Evolutionary conservation across 768 basidiomycete species (phyloP), one percentile per base, ranked within the genome.

Genomic region (Lyophyllum atratum): DNA sequence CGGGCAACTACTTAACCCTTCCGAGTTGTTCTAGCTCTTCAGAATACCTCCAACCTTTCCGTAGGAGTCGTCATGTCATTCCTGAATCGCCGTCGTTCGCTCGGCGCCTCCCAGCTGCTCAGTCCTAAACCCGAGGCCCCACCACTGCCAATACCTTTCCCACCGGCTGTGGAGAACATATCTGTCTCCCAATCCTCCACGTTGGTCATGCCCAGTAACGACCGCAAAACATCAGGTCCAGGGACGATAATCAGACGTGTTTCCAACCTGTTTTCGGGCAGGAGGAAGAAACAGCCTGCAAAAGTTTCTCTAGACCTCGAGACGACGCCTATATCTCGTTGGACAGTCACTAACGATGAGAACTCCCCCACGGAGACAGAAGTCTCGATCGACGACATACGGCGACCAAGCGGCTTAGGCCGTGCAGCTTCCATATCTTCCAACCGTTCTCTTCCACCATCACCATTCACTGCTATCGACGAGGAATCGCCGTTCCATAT

Each of bases 321-420:
- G 28, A 49, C 44, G n/a, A 40, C 54, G 5, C 28, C 29, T 4
- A 40, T 12, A 10, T 44, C 58, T n/a, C 55, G 42, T 5, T 63
- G 62, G 64, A 61, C 24, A 50, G 55, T 59, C 42, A 48, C 47
- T 19, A 56, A 39, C 28, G 55, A 58, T 31, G 52, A 40, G 28
- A 33, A 58, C 33, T 63, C 63, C 10, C 53, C 55, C 12, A 58
- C 61, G 21, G 64, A 64, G 14, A 54, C 56, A n/a, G 62, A 65
- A 1, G 56, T 55, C 17, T 63, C 64, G 9, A 51, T 64, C 7
- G 76, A 77, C 46, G 78, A 80, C 29, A 80, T 80, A 51, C 76
- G 79, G 25, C 62, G 75, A 43, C 79, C 79, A 7, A 80, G 79
- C 61, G 79, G 78, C 5, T 64, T 80, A 12, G 79, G 79, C 22